Evolutionary conservation across 768 basidiomycete genomes (phyloP), one percentile per base, ranked within the genome.

Genomic region (Gloeophyllum trabeum): DNA sequence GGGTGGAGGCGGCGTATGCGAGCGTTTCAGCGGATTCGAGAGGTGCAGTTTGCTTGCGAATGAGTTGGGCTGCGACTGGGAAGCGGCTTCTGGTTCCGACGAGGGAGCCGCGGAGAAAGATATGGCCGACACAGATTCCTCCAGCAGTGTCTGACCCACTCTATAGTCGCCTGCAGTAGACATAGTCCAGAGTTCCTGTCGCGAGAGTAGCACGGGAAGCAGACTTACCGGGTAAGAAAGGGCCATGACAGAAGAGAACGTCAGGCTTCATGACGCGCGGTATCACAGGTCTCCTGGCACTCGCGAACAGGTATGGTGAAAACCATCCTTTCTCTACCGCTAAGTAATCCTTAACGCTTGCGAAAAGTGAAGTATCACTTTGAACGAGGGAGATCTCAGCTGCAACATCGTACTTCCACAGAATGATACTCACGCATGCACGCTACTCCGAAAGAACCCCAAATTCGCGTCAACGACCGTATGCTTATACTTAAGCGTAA

Each of bases 301-400:
- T 79, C 4, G 77, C 76, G 51, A 77, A 81, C 2, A 79, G 61
- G 52, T 79, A 79, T 0, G 77, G 77, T 10, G 70, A 74, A 56
- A 80, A 79, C 79, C 80, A 79, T 13, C 77, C 78, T 54, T 80
- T 79, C 57, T 76, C 72, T 3, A 75, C 60, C 3, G 75, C 66
- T 34, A 81, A 58, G 43, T 79, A 81, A 41, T 78, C 77, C 50
- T 71, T 79, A 16, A 82, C 73, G 5, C 64, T 61, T 26, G 78
- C 58, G 48, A 81, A 80, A 12, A 81, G 57, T 3, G 75, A 75
- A 14, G 57, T 48, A 49, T 79, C 76, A 43, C 73, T 76, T 40
- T 13, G 26, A 35, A 19, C 32, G 20, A 26, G 39, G 13, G 43
- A 48, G 24, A 46, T 24, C 38, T 28, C 39, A 40, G 35, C 21